A percentile compares a stretch with the other conserved stretches of the same genome.
Conservation (phyloP, 257 asterid genomes). For the Solanum medicagineum region DNA sequence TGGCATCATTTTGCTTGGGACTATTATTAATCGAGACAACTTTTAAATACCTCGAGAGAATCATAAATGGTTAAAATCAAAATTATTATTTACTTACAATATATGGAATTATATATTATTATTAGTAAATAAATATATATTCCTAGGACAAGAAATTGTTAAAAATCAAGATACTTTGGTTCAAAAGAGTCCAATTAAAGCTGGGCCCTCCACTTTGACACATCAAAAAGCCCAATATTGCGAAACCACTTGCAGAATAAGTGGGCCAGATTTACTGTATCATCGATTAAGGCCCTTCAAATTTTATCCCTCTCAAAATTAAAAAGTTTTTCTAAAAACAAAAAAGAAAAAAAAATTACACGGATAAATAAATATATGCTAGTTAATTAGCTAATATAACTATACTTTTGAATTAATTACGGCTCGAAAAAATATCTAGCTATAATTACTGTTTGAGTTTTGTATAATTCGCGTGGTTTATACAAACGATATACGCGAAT, state of each 20-base stretch:
- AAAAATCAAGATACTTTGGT: background rate
- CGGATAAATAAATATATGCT: no score
- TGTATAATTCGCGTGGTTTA: no score
- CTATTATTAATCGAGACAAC: background rate
- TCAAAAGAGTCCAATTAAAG: background rate
- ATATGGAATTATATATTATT: background rate
- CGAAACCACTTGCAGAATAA: background rate
- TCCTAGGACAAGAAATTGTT: background rate
- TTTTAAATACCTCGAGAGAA: background rate
- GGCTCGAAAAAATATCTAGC: no score
- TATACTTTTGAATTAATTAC: no score
- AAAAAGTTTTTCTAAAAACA: background rate
- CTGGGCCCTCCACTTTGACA: background rate
- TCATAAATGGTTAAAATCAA: background rate
- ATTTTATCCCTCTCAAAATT: background rate
- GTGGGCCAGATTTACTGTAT: background rate
- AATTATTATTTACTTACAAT: background rate
- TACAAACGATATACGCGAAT: no score
- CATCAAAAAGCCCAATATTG: background rate
- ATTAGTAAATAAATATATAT: background rate
- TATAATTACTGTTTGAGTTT: no score
- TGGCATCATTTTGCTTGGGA: background rate
- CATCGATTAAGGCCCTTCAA: slow-evolving; percentile 4
- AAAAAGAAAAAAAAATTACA: background rate
- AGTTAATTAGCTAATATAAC: no score